Evolutionary conservation across 345 rosid genomes (phyloP), one percentile per base, ranked within the genome.

Genomic region (Cardamine occulta): DNA sequence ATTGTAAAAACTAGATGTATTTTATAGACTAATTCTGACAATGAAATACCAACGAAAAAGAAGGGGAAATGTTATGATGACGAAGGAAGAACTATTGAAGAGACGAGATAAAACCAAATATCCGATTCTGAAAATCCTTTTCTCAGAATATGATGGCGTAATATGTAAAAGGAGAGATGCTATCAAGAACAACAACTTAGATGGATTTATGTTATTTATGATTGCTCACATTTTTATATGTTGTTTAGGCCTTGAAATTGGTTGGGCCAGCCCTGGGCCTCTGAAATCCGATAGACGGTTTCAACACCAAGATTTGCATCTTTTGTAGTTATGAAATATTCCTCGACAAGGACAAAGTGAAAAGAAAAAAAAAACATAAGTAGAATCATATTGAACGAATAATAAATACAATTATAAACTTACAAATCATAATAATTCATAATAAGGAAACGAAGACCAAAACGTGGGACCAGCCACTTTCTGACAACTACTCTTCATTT

Each of bases 381-480:
- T 35, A 5, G 47, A 57, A 42, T 29, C 64, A 70, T 42, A 58
- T 45, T 31, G 63, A 61, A 49, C 13, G 53, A 63, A 34, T 17
- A 35, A 37, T 24, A 15, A 59, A 60, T 13, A 35, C 39, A 62
- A 62, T 18, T 21, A 60, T 23, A 26, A 35, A 35, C 23, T 26
- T 26, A 40, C 55, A 26, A 74, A 55, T 31, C 7, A 21, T 54
- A 65, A 32, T 31, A 45, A 53, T 11, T 40, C 37, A 24, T 21
- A 44, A 9, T 24, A 31, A n/a, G 56, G 1, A 49, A 58, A 62
- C 60, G 4, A 58, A 72, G 73, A 78, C 63, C 51, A 66, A 45
- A 72, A 58, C 73, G 55, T 72, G 73, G 81, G 81, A 56, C 75
- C 80, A 54, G 13, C 80, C 76, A 77, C 76, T 28, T 70, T 71